A percentile compares a stretch with the other conserved stretches of the same genome.
Evolutionary conservation across 176 grass and related monocot species (phyloP).

Genomic region (Zoysia japonica): DNA sequence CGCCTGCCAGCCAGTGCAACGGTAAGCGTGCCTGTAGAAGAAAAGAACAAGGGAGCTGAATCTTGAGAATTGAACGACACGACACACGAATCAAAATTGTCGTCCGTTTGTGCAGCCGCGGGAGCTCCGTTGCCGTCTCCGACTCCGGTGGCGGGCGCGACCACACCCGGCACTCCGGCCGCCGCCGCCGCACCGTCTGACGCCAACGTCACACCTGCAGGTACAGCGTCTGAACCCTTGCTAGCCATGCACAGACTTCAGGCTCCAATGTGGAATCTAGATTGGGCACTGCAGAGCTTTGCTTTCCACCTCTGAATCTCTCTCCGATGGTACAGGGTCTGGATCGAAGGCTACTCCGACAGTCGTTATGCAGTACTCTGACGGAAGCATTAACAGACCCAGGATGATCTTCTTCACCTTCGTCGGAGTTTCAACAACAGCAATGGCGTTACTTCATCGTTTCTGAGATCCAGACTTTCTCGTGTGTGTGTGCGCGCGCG

Average conservation of each 20-base stretch:
- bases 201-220: constrained; percentile 39
- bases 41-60: neutral
- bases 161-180: neutral
- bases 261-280: neutral
- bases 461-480: neutral
- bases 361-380: neutral
- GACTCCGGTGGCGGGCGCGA: constrained; percentile 37
- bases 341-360: constrained; percentile 41
- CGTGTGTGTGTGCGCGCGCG: neutral
- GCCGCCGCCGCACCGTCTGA: constrained; percentile 32
- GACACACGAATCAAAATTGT: too few species aligned
- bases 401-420: neutral
- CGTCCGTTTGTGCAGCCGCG: neutral
- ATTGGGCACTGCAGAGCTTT: too few species aligned
- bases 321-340: neutral
- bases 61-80: too few species aligned
- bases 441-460: neutral
- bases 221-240: neutral
- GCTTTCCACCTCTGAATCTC: neutral
- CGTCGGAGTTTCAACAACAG: neutral
- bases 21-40: constrained; percentile 17
- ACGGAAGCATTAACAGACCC: neutral
- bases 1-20: constrained; percentile 59
- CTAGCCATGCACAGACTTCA: neutral
- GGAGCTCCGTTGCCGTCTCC: constrained; percentile 34